A percentile compares a stretch with the other conserved stretches of the same genome.
These are phyloP conservation scores for Claviceps sp. DNA, from an alignment of 2,329 filamentous ascomycete species.

Conservation along the genomic window DNA sequence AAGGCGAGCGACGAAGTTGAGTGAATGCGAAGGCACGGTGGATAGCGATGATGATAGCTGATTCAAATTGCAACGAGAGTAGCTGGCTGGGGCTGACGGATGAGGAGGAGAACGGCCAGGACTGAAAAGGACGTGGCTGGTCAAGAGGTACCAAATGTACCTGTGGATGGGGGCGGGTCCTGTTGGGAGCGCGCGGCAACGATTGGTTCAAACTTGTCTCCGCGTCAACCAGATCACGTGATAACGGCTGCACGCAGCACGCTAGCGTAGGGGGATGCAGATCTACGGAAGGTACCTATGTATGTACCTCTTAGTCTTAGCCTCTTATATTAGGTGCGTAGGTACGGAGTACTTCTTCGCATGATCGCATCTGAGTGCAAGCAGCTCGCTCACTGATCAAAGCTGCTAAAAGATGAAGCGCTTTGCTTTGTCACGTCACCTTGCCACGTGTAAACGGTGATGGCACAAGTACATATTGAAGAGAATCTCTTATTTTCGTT, in stretches of 20 bases:
- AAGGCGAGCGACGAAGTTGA: constrained; percentile 10
- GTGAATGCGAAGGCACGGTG: constrained; percentile 4
- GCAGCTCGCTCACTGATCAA: no score
- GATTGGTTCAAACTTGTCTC: background rate
- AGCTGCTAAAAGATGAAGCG: no score
- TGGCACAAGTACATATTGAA: no score
- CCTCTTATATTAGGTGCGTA: no score
- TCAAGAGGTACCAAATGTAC: constrained; percentile 1
- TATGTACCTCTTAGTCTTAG: no score
- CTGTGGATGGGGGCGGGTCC: constrained; percentile 3
- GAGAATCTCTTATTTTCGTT: no score
- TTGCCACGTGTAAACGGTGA: no score
- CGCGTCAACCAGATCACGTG: constrained; percentile 3
- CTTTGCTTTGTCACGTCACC: no score
- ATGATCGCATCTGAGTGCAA: no score
- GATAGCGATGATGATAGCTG: constrained; percentile 10
- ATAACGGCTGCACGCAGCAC: background rate
- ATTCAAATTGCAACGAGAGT: constrained; percentile 5
- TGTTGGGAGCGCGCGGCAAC: background rate
- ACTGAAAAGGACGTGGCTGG: constrained; percentile 28
- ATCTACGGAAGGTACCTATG: no score
- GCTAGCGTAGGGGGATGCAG: background rate
- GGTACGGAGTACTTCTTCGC: no score
- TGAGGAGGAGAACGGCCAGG: background rate
- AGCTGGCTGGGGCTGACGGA: background rate